Percentiles rank a stretch among this genome's conserved stretches.
These are phyloP conservation scores for Metarhizium album DNA, from an alignment of 2,329 filamentous ascomycete species.

Conservation along the genomic window DNA sequence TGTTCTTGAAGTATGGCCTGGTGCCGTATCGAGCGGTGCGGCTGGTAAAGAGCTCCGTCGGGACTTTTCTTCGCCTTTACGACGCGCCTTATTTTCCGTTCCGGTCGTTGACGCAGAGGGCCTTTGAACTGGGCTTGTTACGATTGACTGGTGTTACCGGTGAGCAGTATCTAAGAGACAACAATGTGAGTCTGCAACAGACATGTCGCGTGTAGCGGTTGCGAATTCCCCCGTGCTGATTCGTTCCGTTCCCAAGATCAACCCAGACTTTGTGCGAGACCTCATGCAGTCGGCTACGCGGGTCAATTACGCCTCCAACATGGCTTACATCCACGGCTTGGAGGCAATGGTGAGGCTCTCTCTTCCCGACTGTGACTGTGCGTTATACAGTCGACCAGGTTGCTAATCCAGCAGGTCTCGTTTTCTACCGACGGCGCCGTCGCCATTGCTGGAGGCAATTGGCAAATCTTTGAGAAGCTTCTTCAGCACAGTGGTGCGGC, in stretches of 20 bases:
- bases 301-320: conserved; percentile 89
- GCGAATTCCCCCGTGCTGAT: conserved; percentile 1
- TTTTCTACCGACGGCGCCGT: conserved; percentile 82
- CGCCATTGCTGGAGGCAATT: conserved; percentile 75
- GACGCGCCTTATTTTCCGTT: conserved; percentile 77
- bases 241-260: conserved; percentile 36
- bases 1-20: conserved; percentile 78
- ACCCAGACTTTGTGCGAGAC: conserved; percentile 58
- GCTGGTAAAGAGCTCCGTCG: conserved; percentile 61
- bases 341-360: conserved; percentile 59
- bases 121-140: conserved; percentile 55
- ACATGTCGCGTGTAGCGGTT: background rate
- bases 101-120: conserved; percentile 57
- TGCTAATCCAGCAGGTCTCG: conserved; percentile 44
- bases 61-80: conserved; percentile 70
- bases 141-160: conserved; percentile 61
- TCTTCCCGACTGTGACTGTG: background rate
- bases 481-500: conserved; percentile 51
- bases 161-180: conserved; percentile 56
- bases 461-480: conserved; percentile 87
- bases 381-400: background rate
- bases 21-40: conserved; percentile 64
- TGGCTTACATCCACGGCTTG: conserved; percentile 76
- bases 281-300: conserved; percentile 84
- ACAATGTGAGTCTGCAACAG: conserved; percentile 28